Evolutionary conservation across 1,284 basidiomycete genomes (phyloP), one percentile per base, ranked within the genome.

Genomic region (Irpex lacteus): DNA sequence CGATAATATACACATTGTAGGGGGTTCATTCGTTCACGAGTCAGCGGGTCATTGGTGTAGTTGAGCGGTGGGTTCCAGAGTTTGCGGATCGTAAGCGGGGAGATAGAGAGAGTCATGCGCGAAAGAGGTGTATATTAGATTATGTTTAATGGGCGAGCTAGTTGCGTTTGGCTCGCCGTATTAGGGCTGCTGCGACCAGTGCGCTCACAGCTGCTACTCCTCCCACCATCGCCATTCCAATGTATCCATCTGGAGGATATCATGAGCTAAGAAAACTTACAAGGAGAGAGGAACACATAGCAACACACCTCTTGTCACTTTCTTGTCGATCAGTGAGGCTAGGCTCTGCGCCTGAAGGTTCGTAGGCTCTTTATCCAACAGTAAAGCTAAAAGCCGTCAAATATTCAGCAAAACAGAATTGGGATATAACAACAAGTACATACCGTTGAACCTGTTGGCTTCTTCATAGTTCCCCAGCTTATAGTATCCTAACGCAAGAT

Each of bases 381-480:
- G 83, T 19, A 98, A 80, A 53, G 87, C 96, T 98, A 71, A 50
- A 65, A 60, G 9, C 55, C 50, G 11, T 55, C 9, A 26, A 4
- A 36, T 19, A 15, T 8, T 57, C 9, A 44, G 40, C 52, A 38
- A 21, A 60, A 49, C 44, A 13, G 1, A 53, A 26, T 18, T 53
- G 9, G 5, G 1, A 26, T 19, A 18, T 11, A 13, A 21, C 52
- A 11, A 8, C 2, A 11, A 60, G 9, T n/a, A 74, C 90, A 67
- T 60, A 98, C 96, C 89, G 75, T 98, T 98, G 77, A 98, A 99
- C 67, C 88, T 90, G 77, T 86, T 90, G 2, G 96, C 95, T 75
- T 98, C 95, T 47, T 93, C 92, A 74, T 92, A 98, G 76, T 98
- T 97, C 38, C 91, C 89, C 85, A 98, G 91, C 83, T 99, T 99